These are phyloP conservation scores for Trametopsis cervina DNA, from an alignment of 768 basidiomycete species.

Conservation along the genomic window DNA sequence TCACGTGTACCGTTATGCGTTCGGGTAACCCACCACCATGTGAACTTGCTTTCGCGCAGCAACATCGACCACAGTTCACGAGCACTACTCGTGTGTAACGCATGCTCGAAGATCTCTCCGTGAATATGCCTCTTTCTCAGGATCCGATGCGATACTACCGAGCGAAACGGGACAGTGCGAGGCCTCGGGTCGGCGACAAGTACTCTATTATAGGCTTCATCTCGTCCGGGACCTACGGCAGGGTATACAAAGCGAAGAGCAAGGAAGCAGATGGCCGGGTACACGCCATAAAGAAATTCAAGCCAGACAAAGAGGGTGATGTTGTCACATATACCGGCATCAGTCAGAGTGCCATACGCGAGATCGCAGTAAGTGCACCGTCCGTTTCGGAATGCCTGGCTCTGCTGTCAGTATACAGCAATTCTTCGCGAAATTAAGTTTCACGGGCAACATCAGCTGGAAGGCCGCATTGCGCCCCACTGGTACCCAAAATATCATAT, in stretches of 20 bases:
- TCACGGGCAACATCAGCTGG: too few species aligned
- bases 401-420: too few species aligned
- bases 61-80: neutral
- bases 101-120: neutral
- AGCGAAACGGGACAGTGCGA: constrained; percentile 63
- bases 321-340: constrained; percentile 94
- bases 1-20: too few species aligned
- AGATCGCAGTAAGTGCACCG: constrained; percentile 84
- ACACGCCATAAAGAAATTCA: constrained; percentile 99
- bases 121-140: constrained; percentile 19
- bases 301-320: constrained; percentile 99
- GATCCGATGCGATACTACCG: constrained; percentile 89
- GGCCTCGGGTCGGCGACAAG: constrained; percentile 65
- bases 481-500: too few species aligned
- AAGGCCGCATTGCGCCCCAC: too few species aligned
- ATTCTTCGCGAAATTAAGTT: too few species aligned
- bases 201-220: constrained; percentile 96
- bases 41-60: too few species aligned
- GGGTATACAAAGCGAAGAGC: constrained; percentile 96
- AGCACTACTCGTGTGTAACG: neutral
- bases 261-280: constrained; percentile 61
- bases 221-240: constrained; percentile 94
- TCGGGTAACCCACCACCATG: too few species aligned
- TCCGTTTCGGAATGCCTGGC: too few species aligned
- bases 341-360: constrained; percentile 94